phyloP scores from a whole-genome alignment of 371 early-diverging fungal species.

The Syncephalastrum sp. region DNA sequence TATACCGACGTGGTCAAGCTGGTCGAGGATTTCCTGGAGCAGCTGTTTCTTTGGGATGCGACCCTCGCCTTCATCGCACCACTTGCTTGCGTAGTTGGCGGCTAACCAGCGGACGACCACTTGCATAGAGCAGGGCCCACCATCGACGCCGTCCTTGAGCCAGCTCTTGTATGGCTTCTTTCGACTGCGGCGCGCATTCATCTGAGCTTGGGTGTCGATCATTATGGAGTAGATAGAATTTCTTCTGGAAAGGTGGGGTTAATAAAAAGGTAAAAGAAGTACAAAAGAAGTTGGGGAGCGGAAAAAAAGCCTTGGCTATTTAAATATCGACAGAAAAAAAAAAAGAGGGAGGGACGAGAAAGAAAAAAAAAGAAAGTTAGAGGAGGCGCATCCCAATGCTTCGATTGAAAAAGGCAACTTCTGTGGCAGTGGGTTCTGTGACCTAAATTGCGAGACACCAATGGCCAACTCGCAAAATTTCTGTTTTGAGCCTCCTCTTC shows the following conservation, averaged over 20 bases:
- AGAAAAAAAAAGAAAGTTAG: too few relatives aligned
- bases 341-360: slow-evolving; percentile 4
- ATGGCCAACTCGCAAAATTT: too few relatives aligned
- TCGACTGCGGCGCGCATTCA: slow-evolving; percentile 37
- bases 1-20: slow-evolving; percentile 44
- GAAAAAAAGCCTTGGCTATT: too few relatives aligned
- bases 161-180: slow-evolving; percentile 52
- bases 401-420: too few relatives aligned
- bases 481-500: too few relatives aligned
- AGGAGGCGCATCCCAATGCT: too few relatives aligned
- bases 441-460: too few relatives aligned
- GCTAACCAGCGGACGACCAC: slow-evolving; percentile 45
- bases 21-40: slow-evolving; percentile 42
- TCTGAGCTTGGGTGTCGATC: too few relatives aligned
- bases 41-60: slow-evolving; percentile 46
- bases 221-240: background rate
- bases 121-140: slow-evolving; percentile 50
- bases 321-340: slow-evolving; percentile 3
- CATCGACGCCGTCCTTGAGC: slow-evolving; percentile 52
- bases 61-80: slow-evolving; percentile 45
- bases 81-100: slow-evolving; percentile 41
- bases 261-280: too few relatives aligned
- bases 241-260: background rate
- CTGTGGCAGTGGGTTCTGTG: too few relatives aligned
- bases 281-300: too few relatives aligned